Evolutionary conservation across 441 rosid species (phyloP), one percentile per base, ranked within the genome.

Genomic region (Codiaeum variegatum): DNA sequence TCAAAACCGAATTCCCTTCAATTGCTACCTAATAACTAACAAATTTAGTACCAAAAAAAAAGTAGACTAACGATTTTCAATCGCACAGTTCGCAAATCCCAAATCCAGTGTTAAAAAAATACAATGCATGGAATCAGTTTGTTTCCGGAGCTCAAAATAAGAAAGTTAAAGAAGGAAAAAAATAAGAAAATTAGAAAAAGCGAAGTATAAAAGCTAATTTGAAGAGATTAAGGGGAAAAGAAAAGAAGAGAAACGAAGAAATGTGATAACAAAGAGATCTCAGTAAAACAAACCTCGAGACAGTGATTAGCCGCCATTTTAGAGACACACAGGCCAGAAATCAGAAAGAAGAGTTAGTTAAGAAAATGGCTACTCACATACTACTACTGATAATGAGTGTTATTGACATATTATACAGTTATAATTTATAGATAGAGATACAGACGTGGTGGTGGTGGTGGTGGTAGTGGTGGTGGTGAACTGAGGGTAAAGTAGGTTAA

Each of bases 231-330:
- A 72, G 44, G 59, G 28, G 18, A 23, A 73, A 23, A 28, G 3
- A 56, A 36, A 56, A 36, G 6, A 18, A 21, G 26, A 21, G 24
- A 31, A 31, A 42, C 12, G 31, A 23, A 7, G 34, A 31, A 68
- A 32, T 12, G n/a, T 3, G 0, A 3, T 26, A 42, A 71, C 31
- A 16, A 32, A 52, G 51, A 69, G 54, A 62, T 55, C 84, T 72
- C 55, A 9, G 12, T 40, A 40, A 40, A 52, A 49, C 26, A 1
- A 52, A 88, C 93, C 90, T 73, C 78, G 1, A 74, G 32, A 72
- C 59, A 77, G 60, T 76, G 75, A 76, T 60, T 70, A 71, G 73
- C 72, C 38, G 78, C 78, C 84, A 82, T 76, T 66, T 71, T 26
- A 58, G 77, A 44, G 76, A 70, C 67, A 40, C 38, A 40, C 71